Percentiles rank a stretch among this genome's conserved stretches.
Evolutionary conservation across 2,329 filamentous ascomycete species (phyloP).

Genomic region (Penicillium sp.): DNA sequence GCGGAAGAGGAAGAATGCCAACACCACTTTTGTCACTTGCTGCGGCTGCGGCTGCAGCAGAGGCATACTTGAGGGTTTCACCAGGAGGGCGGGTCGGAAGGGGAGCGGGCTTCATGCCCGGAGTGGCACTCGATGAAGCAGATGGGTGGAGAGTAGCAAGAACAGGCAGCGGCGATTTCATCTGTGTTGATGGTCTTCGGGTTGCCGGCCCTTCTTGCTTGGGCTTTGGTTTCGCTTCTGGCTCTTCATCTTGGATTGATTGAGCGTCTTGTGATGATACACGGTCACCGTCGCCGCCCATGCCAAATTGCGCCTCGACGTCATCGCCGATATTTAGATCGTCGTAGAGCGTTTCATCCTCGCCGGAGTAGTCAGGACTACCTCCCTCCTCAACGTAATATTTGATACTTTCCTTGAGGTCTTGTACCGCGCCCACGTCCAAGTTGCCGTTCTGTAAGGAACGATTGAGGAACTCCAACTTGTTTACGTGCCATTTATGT

Average conservation of each 20-base stretch:
- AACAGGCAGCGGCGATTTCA: constrained; percentile 92
- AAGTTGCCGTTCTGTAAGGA: constrained; percentile 90
- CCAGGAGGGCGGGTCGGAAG: constrained; percentile 79
- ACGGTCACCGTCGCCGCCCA: constrained; percentile 75
- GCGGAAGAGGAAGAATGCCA: constrained; percentile 88
- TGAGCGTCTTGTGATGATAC: constrained; percentile 94
- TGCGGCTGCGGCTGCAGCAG: constrained; percentile 88
- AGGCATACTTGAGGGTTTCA: constrained; percentile 93
- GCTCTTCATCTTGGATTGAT: constrained; percentile 80
- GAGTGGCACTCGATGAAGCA: constrained; percentile 46
- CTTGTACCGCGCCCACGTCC: constrained; percentile 80
- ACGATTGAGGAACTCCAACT: constrained; percentile 84
- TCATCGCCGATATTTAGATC: constrained; percentile 90
- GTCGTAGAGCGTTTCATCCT: constrained; percentile 94
- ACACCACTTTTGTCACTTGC: constrained; percentile 84
- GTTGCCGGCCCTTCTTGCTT: constrained; percentile 57
- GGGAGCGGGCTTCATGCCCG: constrained; percentile 87
- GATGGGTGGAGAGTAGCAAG: constrained; percentile 80
- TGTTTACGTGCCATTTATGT: constrained; percentile 94
- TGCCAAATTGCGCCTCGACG: constrained; percentile 74
- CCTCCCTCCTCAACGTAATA: constrained; percentile 93
- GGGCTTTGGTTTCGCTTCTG: constrained; percentile 61
- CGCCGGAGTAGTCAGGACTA: constrained; percentile 78
- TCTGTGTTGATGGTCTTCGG: constrained; percentile 78
- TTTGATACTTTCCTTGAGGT: constrained; percentile 85